phyloP scores from a whole-genome alignment of 2,329 filamentous ascomycete genomes.

The Aspergillus tubingensis region DNA sequence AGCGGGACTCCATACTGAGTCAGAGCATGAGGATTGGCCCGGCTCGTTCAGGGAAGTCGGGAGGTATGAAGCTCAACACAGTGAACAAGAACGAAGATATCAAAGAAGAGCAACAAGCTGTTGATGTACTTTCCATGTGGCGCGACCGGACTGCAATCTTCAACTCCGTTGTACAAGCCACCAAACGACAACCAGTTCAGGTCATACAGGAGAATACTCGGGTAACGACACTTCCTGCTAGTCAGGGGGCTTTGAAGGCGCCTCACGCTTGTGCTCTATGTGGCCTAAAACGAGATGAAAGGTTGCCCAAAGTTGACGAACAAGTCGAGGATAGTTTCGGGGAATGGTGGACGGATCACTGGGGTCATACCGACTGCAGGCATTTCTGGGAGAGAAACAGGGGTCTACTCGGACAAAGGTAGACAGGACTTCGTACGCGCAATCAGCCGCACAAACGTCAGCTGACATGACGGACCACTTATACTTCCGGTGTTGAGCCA shows the following conservation, averaged over 20 bases:
- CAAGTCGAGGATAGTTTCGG: slow-evolving; percentile 87
- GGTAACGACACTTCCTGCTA: slow-evolving; percentile 62
- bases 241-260: slow-evolving; percentile 70
- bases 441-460: not conserved
- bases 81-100: slow-evolving; percentile 80
- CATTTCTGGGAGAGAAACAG: slow-evolving; percentile 85
- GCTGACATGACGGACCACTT: not conserved
- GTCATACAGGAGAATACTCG: slow-evolving; percentile 70
- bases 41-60: slow-evolving; percentile 68
- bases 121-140: slow-evolving; percentile 76
- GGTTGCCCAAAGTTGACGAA: slow-evolving; percentile 72
- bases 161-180: slow-evolving; percentile 58
- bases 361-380: slow-evolving; percentile 76
- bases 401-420: slow-evolving; percentile 68
- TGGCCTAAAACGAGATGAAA: slow-evolving; percentile 83
- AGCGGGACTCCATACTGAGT: slow-evolving; percentile 78
- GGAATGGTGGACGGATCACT: slow-evolving; percentile 94
- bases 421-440: slow-evolving; percentile 11
- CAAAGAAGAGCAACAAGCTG: slow-evolving; percentile 81
- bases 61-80: slow-evolving; percentile 88
- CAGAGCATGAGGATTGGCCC: slow-evolving; percentile 85
- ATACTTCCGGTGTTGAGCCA: not conserved
- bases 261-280: slow-evolving; percentile 79
- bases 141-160: slow-evolving; percentile 73
- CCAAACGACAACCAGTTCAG: slow-evolving; percentile 56